Evolutionary conservation across 2,329 filamentous ascomycete species (phyloP), one percentile per base, ranked within the genome.

Genomic region (Colletotrichum graminicola): DNA sequence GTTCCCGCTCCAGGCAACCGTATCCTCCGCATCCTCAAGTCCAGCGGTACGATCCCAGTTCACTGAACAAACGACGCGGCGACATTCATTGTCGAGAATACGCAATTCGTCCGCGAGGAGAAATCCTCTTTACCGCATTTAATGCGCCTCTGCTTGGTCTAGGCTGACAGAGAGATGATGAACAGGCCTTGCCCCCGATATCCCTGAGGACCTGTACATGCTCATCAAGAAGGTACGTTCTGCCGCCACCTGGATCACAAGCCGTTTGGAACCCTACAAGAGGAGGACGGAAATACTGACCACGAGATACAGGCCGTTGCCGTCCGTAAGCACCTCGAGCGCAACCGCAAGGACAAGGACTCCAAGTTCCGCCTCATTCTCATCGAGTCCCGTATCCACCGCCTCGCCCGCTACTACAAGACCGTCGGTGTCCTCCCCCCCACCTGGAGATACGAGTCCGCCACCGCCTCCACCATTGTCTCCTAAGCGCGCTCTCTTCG

Each of bases 341-440:
- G 94, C 88, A 99, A 99, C 93, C 95, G 96, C 88, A 99, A 99
- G 92, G 96, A 99, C 91, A 97, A 94, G 90, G 96, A 99, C 91
- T 94, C 92, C 90, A 99, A 99, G 91, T 99, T 99, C 94, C 95
- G 96, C 84, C 94, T 99, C 78, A 99, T 99, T 95, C 93, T 99
- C 80, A 97, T 99, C 88, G 96, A 99, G 91, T 98, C 96, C 84
- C 94, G 97, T 88, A 98, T 99, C 87, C 96, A 99, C 93, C 95
- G 96, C 89, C 93, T 99, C 79, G 96, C 94, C 83, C 93, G 96
- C 80, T 98, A 98, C 93, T 99, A 98, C 94, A 98, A 98, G 93
- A 95, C 94, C 84, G 95, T 91, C 82, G 90, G 90, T 84, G 89
- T 92, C 81, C 88, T 92, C 75, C 89, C 95, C 81, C 95, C 95